Percentiles rank a stretch among this genome's conserved stretches.
Conservation (phyloP, 352 stramenopile species). For the Thraustotheca clavata region DNA sequence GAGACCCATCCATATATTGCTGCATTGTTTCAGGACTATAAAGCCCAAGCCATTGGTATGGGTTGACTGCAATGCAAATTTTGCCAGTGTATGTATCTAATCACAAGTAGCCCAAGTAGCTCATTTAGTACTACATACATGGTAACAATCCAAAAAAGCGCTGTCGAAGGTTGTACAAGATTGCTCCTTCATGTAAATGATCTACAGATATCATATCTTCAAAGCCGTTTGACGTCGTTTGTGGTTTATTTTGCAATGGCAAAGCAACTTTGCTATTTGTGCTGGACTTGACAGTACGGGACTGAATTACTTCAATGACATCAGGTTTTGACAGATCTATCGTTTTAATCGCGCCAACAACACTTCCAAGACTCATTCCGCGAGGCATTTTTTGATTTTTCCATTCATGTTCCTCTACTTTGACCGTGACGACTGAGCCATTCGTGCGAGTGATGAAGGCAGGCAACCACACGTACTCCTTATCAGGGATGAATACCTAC, state of each 20-base stretch:
- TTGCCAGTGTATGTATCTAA: conserved; percentile 82
- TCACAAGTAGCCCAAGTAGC: conserved; percentile 14
- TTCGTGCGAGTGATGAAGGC: conserved; percentile 46
- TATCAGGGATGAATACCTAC: conserved; percentile 69
- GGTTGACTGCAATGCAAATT: conserved; percentile 85
- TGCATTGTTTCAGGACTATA: conserved; percentile 69
- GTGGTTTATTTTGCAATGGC: conserved; percentile 59
- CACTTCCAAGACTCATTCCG: conserved; percentile 41
- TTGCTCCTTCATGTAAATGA: conserved; percentile 78
- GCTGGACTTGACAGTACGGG: conserved; percentile 55
- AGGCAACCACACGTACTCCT: conserved; percentile 71
- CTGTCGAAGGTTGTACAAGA: conserved; percentile 73
- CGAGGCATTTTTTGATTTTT: conserved; percentile 36
- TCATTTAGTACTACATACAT: conserved; percentile 40
- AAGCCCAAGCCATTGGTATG: conserved; percentile 80
- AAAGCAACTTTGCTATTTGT: conserved; percentile 26
- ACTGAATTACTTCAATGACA: conserved; percentile 48
- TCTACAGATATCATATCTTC: conserved; percentile 86
- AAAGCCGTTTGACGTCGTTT: conserved; percentile 44
- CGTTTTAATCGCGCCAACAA: conserved; percentile 43
- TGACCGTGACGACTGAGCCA: conserved; percentile 47
- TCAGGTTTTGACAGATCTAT: conserved; percentile 46
- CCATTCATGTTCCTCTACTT: conserved; percentile 42
- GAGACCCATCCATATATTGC: conserved; percentile 58
- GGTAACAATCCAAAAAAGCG: conserved; percentile 70